These are phyloP conservation scores for Monilinia polystroma DNA, from an alignment of 2,329 filamentous ascomycete species.

Conservation along the genomic window DNA sequence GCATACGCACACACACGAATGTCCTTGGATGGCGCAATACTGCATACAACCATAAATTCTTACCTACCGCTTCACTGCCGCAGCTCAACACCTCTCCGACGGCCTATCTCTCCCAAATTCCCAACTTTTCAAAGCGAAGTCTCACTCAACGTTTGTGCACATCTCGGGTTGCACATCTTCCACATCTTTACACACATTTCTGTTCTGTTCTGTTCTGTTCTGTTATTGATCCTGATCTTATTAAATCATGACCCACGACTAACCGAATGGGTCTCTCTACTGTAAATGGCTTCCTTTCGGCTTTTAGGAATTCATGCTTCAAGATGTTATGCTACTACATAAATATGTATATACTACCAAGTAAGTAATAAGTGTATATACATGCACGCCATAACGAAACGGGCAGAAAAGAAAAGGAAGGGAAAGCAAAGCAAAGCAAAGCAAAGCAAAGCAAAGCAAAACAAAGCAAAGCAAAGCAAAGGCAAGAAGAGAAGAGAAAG, in stretches of 20 bases:
- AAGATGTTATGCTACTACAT: background rate
- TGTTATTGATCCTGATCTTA: too few relatives aligned
- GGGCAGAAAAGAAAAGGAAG: background rate
- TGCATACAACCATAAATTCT: conserved; percentile 1
- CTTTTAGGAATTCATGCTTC: conserved; percentile 1
- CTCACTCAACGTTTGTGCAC: conserved; percentile 21
- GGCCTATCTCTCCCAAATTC: conserved; percentile 1
- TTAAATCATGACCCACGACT: background rate
- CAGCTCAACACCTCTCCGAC: background rate
- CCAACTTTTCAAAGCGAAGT: too few relatives aligned
- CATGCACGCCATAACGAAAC: conserved; percentile 10
- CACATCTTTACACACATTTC: background rate
- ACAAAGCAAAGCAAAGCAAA: too few relatives aligned
- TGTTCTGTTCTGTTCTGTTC: too few relatives aligned
- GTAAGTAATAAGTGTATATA: background rate
- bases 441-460: too few relatives aligned
- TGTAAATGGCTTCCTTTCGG: background rate
- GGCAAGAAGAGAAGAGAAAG: too few relatives aligned
- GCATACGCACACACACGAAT: too few relatives aligned
- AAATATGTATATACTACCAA: background rate
- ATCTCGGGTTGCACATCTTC: conserved; percentile 14
- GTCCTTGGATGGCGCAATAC: too few relatives aligned
- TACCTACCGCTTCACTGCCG: conserved; percentile 19
- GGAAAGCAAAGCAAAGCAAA: too few relatives aligned
- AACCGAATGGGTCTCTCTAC: background rate